Base-by-base conservation (phyloP, 495 filamentous ascomycete genomes). In the Penicillium lividum region DNA sequence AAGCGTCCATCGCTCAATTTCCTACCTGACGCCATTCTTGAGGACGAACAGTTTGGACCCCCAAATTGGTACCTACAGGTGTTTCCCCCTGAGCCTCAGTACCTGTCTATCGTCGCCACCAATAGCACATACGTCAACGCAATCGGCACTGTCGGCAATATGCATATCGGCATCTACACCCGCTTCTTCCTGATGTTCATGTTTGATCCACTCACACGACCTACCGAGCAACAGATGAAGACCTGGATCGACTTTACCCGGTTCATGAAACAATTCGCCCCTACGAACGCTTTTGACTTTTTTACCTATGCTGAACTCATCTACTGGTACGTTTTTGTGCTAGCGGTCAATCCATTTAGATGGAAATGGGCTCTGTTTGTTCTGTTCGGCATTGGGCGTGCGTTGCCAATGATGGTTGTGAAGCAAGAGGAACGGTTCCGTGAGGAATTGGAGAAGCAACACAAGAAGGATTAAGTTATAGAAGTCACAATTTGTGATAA, bases 51-150 rank as follows among this genome's bases (percentile, higher is more conserved):
- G 4, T 36, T 36, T 66, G 75, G 74, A 5, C 89, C 90, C 7
- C 91, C 91, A 0, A 92, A 90, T 67, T 94, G 91, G 91, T 96
- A 93, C 61, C 79, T 93, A 1, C 89, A 92, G 68, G 86, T 88
- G 0, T 94, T 96, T 70, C 91, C 91, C 13, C 33, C 33, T 11
- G 10, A 36, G 40, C 75, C 76, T 47, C 72, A 77, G 40, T 77
- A 77, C 59, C 79, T 83, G 3, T 83, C 81, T 45, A 79, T 93
- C 27, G 90, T 86, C 57, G 86, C 84, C 62, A 92, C 89, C 74
- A 96, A 96, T 68, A 92, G 84, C 76, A 93, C 90, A 0, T 94
- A 92, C 55, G 77, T 92, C 38, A 86, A 88, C 55, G 90, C 86
- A 1, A 93, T 96, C 59, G 91, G 91, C 4, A 77, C 76, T 0